Conservation (phyloP, 345 rosid genomes). For the Ceriops zippeliana region DNA sequence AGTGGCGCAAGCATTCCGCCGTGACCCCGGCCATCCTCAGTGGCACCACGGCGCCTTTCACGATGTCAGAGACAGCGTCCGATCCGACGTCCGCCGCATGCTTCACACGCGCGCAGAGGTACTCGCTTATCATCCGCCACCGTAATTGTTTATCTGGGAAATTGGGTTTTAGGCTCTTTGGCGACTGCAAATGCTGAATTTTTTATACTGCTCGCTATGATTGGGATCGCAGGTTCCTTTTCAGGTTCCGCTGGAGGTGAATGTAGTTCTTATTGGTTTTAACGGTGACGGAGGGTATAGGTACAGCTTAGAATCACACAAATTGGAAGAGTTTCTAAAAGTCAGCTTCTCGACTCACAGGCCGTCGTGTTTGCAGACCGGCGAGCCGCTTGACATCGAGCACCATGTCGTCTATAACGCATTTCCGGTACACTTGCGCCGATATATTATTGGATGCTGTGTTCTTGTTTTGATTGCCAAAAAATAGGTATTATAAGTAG, state of each 20-base stretch:
- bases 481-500: background rate
- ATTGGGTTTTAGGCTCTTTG: too few species aligned
- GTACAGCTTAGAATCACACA: slow-evolving; percentile 56
- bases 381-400: slow-evolving; percentile 87
- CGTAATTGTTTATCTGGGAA: background rate
- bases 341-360: slow-evolving; percentile 75
- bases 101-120: slow-evolving; percentile 99
- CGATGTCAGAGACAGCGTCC: slow-evolving; percentile 78
- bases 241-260: slow-evolving; percentile 94
- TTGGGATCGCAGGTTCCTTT: slow-evolving; percentile 69
- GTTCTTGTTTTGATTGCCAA: background rate
- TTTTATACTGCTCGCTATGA: background rate
- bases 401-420: slow-evolving; percentile 78
- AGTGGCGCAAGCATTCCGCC: slow-evolving; percentile 70
- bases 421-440: slow-evolving; percentile 55
- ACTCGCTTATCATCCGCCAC: slow-evolving; percentile 1
- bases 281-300: slow-evolving; percentile 93
- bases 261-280: slow-evolving; percentile 79
- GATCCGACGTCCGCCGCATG: slow-evolving; percentile 90
- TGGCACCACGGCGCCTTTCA: slow-evolving; percentile 99
- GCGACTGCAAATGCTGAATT: too few species aligned
- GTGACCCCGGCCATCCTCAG: slow-evolving; percentile 89
- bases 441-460: background rate
- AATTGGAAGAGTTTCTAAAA: slow-evolving; percentile 74
- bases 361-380: slow-evolving; percentile 83